Base-by-base conservation (phyloP, 257 asterid species). In the Voacanga thouarsii region DNA sequence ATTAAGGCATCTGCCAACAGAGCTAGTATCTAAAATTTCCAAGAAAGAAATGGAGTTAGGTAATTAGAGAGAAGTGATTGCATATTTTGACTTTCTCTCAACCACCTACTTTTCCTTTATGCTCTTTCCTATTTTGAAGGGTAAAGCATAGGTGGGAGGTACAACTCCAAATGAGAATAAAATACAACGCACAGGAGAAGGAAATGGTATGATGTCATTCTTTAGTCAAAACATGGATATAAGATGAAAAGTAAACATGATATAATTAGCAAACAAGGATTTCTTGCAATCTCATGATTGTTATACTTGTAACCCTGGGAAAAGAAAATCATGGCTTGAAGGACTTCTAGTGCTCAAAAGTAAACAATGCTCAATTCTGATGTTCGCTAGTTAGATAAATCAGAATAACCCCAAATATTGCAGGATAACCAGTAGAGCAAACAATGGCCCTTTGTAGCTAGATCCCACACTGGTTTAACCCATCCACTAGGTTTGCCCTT, bases 1-100 rank as follows among this genome's bases (percentile, higher is more conserved):
- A 92, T 77, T 76, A 96, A 80, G 78, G 92, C 83, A 69, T 96
- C 99, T 2, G 97, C 97, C 90, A 96, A 75, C 87, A 93, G 72
- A 74, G 92, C 92, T 82, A 96, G 83, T 82, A 96, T 88, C 99
- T 96, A 80, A 75, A 6, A 67, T 53, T 74, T 72, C 82, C 78
- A 67, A 51, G 49, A 84, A 80, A 75, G 78, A 30, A 7, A 47
- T 53, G 75, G 18, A 18, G 57, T 65, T 16, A 79, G 39, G 11
- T 39, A 49, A 69, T 68, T 30, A 6, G 55, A 45, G 70, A 56
- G 10, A 15, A 18, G 28, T n/a, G 9, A 63, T 15, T 3, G 5
- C 56, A 12, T 12, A 4, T 9, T 56, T 30, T 21, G 8, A 10
- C 28, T 21, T 41, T 53, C n/a, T 24, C 66, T 10, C 33, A 23